Conservation (phyloP, 805 yeast species). For the Pichia gijzeniarum region DNA sequence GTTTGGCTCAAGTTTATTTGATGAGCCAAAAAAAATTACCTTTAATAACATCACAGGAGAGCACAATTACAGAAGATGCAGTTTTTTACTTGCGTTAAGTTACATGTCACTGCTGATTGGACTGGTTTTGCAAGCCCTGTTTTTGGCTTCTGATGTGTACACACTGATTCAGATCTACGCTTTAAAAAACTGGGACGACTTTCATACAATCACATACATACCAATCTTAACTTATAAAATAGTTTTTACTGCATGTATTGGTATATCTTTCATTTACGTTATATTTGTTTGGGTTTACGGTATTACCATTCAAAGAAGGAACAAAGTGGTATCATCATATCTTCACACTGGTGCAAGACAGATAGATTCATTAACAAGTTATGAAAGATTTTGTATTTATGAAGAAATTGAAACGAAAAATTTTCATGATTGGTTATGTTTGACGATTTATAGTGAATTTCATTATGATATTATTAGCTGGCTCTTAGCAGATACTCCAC, state of each 20-base stretch:
- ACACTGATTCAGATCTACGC: slow-evolving; percentile 72
- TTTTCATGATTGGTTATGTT: slow-evolving; percentile 60
- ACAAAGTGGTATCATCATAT: slow-evolving; percentile 63
- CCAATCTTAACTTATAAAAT: slow-evolving; percentile 27
- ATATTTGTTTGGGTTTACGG: slow-evolving; percentile 56
- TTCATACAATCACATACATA: slow-evolving; percentile 28
- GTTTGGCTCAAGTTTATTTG: slow-evolving; percentile 1
- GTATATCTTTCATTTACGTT: slow-evolving; percentile 56
- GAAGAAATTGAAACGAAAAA: slow-evolving; percentile 61
- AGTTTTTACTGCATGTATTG: slow-evolving; percentile 55
- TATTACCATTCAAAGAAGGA: slow-evolving; percentile 47
- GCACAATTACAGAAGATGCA: slow-evolving; percentile 32
- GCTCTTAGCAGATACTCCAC: slow-evolving; percentile 75
- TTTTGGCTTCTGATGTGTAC: slow-evolving; percentile 66
- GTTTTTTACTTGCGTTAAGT: slow-evolving; percentile 37
- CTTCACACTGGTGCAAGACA: slow-evolving; percentile 58
- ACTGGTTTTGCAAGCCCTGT: slow-evolving; percentile 44
- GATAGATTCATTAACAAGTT: slow-evolving; percentile 50
- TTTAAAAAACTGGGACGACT: slow-evolving; percentile 40
- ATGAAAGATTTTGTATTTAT: slow-evolving; percentile 66
- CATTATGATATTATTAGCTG: slow-evolving; percentile 54
- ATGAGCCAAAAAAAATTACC: slow-evolving; percentile 21
- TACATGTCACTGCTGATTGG: slow-evolving; percentile 35
- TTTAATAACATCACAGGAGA: slow-evolving; percentile 27
- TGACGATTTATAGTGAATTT: slow-evolving; percentile 57